Evolutionary conservation across 352 stramenopile genomes (phyloP).

Genomic region (Phytophthora constricta): DNA sequence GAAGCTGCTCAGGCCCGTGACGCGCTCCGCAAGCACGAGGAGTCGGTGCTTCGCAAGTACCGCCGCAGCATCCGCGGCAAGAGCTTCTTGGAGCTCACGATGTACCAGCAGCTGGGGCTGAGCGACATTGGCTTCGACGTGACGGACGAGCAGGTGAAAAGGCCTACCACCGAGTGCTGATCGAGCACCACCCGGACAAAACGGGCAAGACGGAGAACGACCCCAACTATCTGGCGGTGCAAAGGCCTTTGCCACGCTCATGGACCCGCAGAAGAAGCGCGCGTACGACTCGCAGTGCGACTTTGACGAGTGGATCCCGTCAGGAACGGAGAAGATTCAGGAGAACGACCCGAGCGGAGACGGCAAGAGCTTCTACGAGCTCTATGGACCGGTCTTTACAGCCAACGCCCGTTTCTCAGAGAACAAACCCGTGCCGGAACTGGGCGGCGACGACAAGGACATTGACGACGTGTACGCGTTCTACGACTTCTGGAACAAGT

Average conservation of each 20-base stretch:
- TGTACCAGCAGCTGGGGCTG: slow-evolving; percentile 88
- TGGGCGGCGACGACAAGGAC: slow-evolving; percentile 65
- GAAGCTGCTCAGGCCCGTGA: slow-evolving; percentile 67
- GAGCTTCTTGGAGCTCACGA: slow-evolving; percentile 84
- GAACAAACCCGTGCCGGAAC: slow-evolving; percentile 73
- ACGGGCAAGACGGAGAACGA: slow-evolving; percentile 91
- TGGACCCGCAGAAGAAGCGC: slow-evolving; percentile 84
- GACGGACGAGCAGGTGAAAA: slow-evolving; percentile 89
- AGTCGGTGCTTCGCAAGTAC: slow-evolving; percentile 78
- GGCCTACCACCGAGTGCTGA: slow-evolving; percentile 88
- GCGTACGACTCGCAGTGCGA: slow-evolving; percentile 89
- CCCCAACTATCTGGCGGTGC: slow-evolving; percentile 88
- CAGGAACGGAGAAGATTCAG: slow-evolving; percentile 77
- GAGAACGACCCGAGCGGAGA: slow-evolving; percentile 68
- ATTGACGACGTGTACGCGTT: slow-evolving; percentile 81
- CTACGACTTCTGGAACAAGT: slow-evolving; percentile 93
- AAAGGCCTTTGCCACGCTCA: slow-evolving; percentile 86
- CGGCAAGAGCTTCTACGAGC: slow-evolving; percentile 87
- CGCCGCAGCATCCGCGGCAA: slow-evolving; percentile 82
- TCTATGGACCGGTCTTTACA: slow-evolving; percentile 82
- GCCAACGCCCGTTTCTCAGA: slow-evolving; percentile 86
- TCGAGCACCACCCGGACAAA: slow-evolving; percentile 90
- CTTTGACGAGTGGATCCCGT: slow-evolving; percentile 85
- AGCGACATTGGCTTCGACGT: slow-evolving; percentile 81
- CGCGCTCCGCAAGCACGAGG: slow-evolving; percentile 71